These are phyloP conservation scores for Claviceps capensis DNA, from an alignment of 2,329 filamentous ascomycete genomes.

Conservation along the genomic window DNA sequence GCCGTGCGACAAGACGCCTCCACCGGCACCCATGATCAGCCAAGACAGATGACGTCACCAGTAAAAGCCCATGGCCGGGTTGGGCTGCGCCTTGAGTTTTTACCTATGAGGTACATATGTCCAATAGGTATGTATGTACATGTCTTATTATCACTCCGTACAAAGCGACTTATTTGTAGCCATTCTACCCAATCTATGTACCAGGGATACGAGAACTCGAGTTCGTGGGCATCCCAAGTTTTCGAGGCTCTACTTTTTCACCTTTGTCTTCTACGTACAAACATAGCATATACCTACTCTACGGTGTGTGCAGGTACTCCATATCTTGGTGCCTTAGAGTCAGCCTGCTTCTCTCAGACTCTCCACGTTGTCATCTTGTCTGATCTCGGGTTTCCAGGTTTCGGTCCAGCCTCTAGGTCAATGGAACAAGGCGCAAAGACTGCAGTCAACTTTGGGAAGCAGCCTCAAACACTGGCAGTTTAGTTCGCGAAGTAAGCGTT, in stretches of 20 bases:
- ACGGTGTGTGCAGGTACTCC: too few species aligned
- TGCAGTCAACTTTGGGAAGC: neutral
- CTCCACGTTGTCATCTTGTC: neutral
- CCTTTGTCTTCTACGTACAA: too few species aligned
- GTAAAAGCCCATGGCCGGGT: neutral
- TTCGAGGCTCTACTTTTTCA: too few species aligned
- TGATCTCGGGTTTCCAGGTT: neutral
- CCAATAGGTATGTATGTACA: too few species aligned
- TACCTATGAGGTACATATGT: too few species aligned
- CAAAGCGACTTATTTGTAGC: too few species aligned
- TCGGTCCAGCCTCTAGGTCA: neutral
- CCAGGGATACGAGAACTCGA: too few species aligned
- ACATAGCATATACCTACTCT: too few species aligned
- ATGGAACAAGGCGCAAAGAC: neutral
- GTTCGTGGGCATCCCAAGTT: too few species aligned
- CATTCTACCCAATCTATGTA: too few species aligned
- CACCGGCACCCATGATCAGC: neutral
- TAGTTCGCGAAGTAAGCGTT: neutral
- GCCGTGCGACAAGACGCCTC: neutral
- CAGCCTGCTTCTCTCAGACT: neutral
- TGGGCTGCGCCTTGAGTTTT: neutral
- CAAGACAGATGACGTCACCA: neutral
- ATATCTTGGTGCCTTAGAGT: neutral
- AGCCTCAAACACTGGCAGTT: neutral
- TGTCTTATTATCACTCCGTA: too few species aligned